phyloP scores from a whole-genome alignment of 371 early-diverging fungal genomes.

The Mortierella sp. region DNA sequence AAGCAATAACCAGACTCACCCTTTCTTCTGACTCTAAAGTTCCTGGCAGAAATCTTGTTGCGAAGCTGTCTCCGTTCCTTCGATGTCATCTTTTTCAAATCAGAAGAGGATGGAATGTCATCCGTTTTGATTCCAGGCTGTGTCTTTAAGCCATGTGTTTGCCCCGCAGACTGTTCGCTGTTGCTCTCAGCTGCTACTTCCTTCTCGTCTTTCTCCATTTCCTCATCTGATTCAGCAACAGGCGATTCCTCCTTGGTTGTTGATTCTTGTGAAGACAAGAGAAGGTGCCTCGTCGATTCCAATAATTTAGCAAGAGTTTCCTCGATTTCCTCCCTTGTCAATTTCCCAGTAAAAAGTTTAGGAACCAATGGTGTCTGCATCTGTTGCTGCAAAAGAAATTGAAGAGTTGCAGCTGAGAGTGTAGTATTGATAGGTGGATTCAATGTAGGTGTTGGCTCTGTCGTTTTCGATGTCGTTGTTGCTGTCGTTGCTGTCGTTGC shows the following conservation, averaged over 20 bases:
- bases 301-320: constrained; percentile 39
- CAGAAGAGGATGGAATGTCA: constrained; percentile 38
- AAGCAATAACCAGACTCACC: constrained; percentile 59
- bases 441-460: not conserved
- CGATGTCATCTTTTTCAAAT: constrained; percentile 70
- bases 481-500: not conserved
- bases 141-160: constrained; percentile 37
- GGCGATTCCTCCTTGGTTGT: constrained; percentile 12
- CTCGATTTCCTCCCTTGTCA: constrained; percentile 48
- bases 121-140: constrained; percentile 54
- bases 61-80: constrained; percentile 90
- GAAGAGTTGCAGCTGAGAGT: constrained; percentile 46
- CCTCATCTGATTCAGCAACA: constrained; percentile 13
- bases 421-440: constrained; percentile 37
- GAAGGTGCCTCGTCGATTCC: constrained; percentile 45
- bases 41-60: constrained; percentile 91
- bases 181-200: not conserved
- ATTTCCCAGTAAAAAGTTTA: constrained; percentile 46
- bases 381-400: constrained; percentile 52
- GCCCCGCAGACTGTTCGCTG: constrained; percentile 9
- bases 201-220: constrained; percentile 6
- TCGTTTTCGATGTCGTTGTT: not conserved
- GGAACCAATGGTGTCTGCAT: constrained; percentile 43
- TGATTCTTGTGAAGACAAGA: constrained; percentile 17
- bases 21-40: constrained; percentile 89